A percentile compares a stretch with the other conserved stretches of the same genome.
phyloP scores from a whole-genome alignment of 2,329 filamentous ascomycete genomes.

The Venturia asperata region DNA sequence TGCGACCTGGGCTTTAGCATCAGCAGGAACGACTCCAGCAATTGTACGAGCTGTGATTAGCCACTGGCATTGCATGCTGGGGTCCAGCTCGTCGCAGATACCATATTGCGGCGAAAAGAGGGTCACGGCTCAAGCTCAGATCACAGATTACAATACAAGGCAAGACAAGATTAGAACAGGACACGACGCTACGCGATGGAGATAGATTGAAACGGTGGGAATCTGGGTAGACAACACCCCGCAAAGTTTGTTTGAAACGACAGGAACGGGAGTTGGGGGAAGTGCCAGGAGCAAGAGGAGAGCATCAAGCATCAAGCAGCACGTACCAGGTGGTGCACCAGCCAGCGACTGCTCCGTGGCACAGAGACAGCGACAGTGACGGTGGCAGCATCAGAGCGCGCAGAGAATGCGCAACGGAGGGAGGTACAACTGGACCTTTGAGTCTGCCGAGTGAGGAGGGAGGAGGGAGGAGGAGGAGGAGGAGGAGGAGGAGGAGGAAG shows the following conservation, averaged over 20 bases:
- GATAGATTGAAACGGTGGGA: slow-evolving; percentile 11
- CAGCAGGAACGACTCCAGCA: not conserved
- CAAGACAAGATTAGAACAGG: slow-evolving; percentile 3
- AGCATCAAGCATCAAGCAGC: too few species aligned
- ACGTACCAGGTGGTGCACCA: slow-evolving; percentile 7
- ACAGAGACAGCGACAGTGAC: too few species aligned
- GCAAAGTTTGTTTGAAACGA: slow-evolving; percentile 11
- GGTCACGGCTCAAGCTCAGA: slow-evolving; percentile 10
- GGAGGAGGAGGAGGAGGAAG: not conserved
- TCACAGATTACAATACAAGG: slow-evolving; percentile 8
- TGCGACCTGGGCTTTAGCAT: not conserved
- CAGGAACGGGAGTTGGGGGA: slow-evolving; percentile 9
- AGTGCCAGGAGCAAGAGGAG: not conserved
- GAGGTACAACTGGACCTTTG: too few species aligned
- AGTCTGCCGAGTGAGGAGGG: too few species aligned
- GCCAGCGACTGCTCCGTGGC: slow-evolving; percentile 3
- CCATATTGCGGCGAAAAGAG: not conserved
- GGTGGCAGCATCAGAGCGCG: not conserved
- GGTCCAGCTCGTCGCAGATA: not conserved
- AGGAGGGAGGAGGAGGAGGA: not conserved
- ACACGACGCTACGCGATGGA: slow-evolving; percentile 15
- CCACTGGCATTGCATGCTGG: not conserved
- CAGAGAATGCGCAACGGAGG: slow-evolving; percentile 2
- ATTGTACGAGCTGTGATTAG: slow-evolving; percentile 11
- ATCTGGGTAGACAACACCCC: not conserved